Evolutionary conservation across 2,329 filamentous ascomycete genomes (phyloP).

Genomic region (Neonectria hederae): DNA sequence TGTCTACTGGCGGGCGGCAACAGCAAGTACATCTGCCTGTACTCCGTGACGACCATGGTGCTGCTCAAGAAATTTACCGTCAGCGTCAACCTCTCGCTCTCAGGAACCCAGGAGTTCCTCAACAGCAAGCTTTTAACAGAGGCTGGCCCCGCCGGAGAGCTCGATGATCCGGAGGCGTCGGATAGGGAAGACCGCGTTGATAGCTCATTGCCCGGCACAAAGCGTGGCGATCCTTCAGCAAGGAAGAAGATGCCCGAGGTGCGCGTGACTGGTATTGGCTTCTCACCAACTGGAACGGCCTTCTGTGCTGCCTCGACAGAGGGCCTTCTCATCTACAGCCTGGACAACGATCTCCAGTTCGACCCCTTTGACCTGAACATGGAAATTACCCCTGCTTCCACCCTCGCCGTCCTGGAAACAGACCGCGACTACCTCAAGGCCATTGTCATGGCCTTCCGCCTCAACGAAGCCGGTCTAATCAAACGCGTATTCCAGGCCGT

Average conservation of each 20-base stretch:
- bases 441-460: constrained; percentile 94
- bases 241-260: constrained; percentile 83
- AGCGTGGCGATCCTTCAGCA: constrained; percentile 82
- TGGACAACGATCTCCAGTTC: constrained; percentile 86
- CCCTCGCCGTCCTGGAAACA: constrained; percentile 71
- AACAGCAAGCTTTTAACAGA: constrained; percentile 94
- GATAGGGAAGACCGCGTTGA: constrained; percentile 89
- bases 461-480: constrained; percentile 86
- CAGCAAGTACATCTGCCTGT: constrained; percentile 98
- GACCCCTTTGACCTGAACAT: constrained; percentile 97
- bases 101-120: constrained; percentile 95
- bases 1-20: constrained; percentile 92
- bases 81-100: constrained; percentile 92
- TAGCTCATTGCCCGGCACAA: constrained; percentile 82
- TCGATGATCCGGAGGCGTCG: constrained; percentile 88
- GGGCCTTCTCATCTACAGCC: constrained; percentile 90
- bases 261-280: constrained; percentile 83
- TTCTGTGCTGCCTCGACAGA: constrained; percentile 97
- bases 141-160: constrained; percentile 82
- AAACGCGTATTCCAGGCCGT: constrained; percentile 87
- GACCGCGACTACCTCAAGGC: constrained; percentile 89
- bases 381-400: constrained; percentile 88
- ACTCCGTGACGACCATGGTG: constrained; percentile 92
- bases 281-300: constrained; percentile 86
- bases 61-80: constrained; percentile 95